phyloP scores from a whole-genome alignment of 2,329 filamentous ascomycete species.

The Xylogone sp. region DNA sequence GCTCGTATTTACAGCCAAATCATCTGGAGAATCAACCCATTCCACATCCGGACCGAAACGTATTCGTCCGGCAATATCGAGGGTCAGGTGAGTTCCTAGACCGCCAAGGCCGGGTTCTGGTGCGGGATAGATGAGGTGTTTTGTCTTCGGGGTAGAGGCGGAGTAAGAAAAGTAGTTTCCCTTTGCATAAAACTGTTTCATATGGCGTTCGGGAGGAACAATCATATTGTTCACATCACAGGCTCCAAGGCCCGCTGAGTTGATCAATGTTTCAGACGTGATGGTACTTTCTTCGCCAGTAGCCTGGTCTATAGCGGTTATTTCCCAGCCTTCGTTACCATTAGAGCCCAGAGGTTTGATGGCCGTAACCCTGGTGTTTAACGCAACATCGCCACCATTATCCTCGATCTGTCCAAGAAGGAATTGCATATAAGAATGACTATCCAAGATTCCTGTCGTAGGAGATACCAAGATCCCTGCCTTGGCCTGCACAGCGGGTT shows the following conservation, averaged over 20 bases:
- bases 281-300: constrained; percentile 53
- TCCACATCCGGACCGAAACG: constrained; percentile 95
- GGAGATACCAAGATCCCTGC: constrained; percentile 77
- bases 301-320: constrained; percentile 48
- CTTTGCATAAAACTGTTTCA: constrained; percentile 77
- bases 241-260: constrained; percentile 79
- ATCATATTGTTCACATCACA: constrained; percentile 80
- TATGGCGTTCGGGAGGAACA: constrained; percentile 52
- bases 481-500: constrained; percentile 72
- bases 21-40: constrained; percentile 71
- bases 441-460: constrained; percentile 87
- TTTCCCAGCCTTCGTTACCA: constrained; percentile 64
- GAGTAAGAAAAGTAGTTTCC: constrained; percentile 91
- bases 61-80: constrained; percentile 80
- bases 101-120: constrained; percentile 79
- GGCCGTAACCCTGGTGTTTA: constrained; percentile 60
- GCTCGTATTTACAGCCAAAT: constrained; percentile 64
- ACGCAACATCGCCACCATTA: constrained; percentile 67
- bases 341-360: constrained; percentile 37
- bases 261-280: constrained; percentile 74
- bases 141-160: constrained; percentile 58
- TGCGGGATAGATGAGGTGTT: constrained; percentile 81
- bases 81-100: constrained; percentile 87
- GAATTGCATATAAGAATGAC: constrained; percentile 77
- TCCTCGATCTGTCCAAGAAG: constrained; percentile 76